phyloP scores from a whole-genome alignment of 495 filamentous ascomycete species.

The Aspergillus avenaceus region DNA sequence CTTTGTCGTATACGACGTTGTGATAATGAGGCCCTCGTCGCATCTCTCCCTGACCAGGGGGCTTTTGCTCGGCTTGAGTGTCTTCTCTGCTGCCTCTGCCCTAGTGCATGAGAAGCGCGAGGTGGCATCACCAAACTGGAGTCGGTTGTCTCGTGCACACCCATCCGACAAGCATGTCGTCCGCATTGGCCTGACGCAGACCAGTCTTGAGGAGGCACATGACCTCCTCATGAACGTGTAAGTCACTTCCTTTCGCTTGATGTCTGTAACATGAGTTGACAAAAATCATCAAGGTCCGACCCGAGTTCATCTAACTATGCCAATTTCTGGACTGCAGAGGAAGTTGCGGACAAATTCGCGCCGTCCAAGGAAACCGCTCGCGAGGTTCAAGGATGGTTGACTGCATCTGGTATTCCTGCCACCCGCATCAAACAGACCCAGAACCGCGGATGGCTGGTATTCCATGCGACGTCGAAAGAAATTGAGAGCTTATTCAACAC shows the following conservation, averaged over 20 bases:
- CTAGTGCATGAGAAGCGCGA: background rate
- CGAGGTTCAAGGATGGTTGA: slow-evolving; percentile 42
- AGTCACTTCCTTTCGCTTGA: background rate
- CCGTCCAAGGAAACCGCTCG: slow-evolving; percentile 44
- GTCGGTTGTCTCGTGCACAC: background rate
- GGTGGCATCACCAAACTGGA: background rate
- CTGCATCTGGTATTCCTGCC: slow-evolving; percentile 42
- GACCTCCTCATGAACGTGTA: slow-evolving; percentile 53
- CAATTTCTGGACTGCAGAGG: slow-evolving; percentile 50
- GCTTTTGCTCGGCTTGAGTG: background rate
- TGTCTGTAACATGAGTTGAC: no score
- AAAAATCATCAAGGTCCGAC: no score
- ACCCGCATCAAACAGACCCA: slow-evolving; percentile 45
- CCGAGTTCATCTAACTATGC: slow-evolving; percentile 49
- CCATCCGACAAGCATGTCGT: slow-evolving; percentile 18
- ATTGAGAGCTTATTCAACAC: slow-evolving; percentile 55
- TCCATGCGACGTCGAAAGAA: slow-evolving; percentile 52
- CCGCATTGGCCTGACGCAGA: slow-evolving; percentile 52
- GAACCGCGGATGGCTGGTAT: slow-evolving; percentile 53
- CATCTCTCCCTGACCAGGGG: background rate
- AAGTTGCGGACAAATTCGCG: slow-evolving; percentile 49
- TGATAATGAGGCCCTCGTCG: background rate
- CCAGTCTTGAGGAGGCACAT: slow-evolving; percentile 48
- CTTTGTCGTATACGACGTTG: background rate
- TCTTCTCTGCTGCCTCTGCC: background rate